Base-by-base conservation (phyloP, 805 yeast genomes). In the Tanozyma kutaoensis region DNA sequence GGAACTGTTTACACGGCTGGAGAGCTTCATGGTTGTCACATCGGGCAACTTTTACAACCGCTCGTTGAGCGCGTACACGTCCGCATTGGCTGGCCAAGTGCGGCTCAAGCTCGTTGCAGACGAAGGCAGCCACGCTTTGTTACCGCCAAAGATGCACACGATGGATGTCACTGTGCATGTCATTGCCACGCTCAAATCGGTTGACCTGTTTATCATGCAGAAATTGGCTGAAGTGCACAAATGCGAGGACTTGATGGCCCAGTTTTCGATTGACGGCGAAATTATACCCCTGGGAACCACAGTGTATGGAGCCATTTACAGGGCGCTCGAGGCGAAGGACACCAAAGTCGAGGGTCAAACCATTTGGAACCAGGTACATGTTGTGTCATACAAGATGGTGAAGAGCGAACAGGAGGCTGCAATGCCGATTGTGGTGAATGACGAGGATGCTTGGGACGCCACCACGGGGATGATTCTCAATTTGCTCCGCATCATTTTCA, bases 1-100 rank as follows among this genome's bases (percentile, higher is more conserved):
- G 34, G 85, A 79, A 30, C 71, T 81, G 0, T 49, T 84, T 14
- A 71, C 81, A 1, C 62, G 93, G 38, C 60, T 72, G 0, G 95
- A 85, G 45, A 57, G 76, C 0, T 80, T 84, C 45, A 77, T 72
- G 22, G 69, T 84, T 12, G 46, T 66, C 2, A 58, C 69, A 0
- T 52, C 70, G 41, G 80, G 66, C 9, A 25, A 20, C 12, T 12
- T 24, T 12, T n/a, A 22, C 14, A 20, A 27, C 8, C 18, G 26
- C 2, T 28, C 29, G 6, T 50, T 43, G 2, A 39, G 37, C 15
- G 33, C 43, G 14, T 67, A 70, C 15, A 66, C 80, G 2, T 58
- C 72, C 0, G 63, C 76, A 0, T 62, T 85, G 65, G 79, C 85
- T 0, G 74, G 70, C 30, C 93, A 81, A 45, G 52, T 84, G 23